Evolutionary conservation across 345 rosid species (phyloP), one percentile per base, ranked within the genome.

Genomic region (Syzygium oleosum): DNA sequence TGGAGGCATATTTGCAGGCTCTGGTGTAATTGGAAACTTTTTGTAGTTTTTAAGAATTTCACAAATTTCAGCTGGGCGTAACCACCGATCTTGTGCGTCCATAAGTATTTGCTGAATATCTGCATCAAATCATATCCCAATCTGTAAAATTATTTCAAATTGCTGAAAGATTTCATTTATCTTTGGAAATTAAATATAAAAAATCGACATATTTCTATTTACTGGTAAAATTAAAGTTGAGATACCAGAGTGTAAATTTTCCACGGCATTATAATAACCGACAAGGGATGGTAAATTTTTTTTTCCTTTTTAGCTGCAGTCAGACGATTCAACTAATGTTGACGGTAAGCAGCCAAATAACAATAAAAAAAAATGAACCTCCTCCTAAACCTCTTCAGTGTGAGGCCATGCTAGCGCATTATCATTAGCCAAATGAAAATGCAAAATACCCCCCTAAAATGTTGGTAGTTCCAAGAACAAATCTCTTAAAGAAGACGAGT

Each of bases 51-150:
- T 91, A 86, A 98, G 94, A 88, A 98, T 95, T 92, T 98, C 97
- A 90, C 98, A 95, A 73, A 98, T 96, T 91, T 98, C 99, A 87
- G 97, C 95, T 25, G 99, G 98, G 15, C 99, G 94, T 58, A 98
- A 93, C 99, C 99, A 98, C 89, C 99, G 92, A 88, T 93, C 89
- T 17, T 96, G 94, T 34, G 99, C 99, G 90, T 98, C 99, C 59
- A 89, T 8, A n/a, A 95, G 94, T 91, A 98, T 89, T 85, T 95
- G 99, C 87, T 90, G 91, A 85, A 98, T 95, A 92, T 95, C 99
- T 96, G 95, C 92, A 91, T 23, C 85, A 87, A 56, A 73, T 68
- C 80, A 34, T 34, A 68, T 68, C 13, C 49, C 80, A 34, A 61
- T 61, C 17, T 61, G 55, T 55, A 14, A 51, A 21, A 38, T n/a